Percentiles rank a stretch among this genome's conserved stretches.
Conservation (phyloP, 306 rosid species). For the Quercus engelmannii region DNA sequence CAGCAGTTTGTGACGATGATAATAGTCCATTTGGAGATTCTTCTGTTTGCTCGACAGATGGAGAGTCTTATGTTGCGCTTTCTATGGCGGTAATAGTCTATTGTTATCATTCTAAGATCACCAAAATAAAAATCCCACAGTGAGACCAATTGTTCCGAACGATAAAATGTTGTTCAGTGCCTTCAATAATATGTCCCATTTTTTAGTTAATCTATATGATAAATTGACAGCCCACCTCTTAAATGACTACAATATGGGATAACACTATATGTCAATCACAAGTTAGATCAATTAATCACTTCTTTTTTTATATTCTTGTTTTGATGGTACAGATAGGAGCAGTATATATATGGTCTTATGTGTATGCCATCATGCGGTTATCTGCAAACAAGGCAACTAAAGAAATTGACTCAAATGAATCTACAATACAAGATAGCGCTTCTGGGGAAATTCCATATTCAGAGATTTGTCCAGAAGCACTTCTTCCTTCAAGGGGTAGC, state of each 20-base stretch:
- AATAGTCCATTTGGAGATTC: slow-evolving; percentile 3
- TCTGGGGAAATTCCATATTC: slow-evolving; percentile 12
- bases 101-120: not conserved
- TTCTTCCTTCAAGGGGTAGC: not conserved
- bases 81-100: slow-evolving; percentile 9
- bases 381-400: slow-evolving; percentile 18
- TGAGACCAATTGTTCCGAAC: not conserved
- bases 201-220: not conserved
- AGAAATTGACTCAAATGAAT: slow-evolving; percentile 12
- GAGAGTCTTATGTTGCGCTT: not conserved
- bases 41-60: not conserved
- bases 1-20: not conserved
- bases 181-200: not conserved
- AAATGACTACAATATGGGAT: not conserved
- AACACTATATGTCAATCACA: not conserved
- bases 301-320: not conserved
- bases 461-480: slow-evolving; percentile 12
- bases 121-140: not conserved
- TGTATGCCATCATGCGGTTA: slow-evolving; percentile 32
- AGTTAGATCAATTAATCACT: not conserved
- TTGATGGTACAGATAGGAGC: slow-evolving; percentile 26
- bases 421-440: not conserved
- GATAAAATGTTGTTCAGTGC: not conserved
- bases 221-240: not conserved
- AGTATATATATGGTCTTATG: slow-evolving; percentile 35